phyloP scores from a whole-genome alignment of 1,284 basidiomycete genomes.

The Cutaneotrichosporon spelunceum region DNA sequence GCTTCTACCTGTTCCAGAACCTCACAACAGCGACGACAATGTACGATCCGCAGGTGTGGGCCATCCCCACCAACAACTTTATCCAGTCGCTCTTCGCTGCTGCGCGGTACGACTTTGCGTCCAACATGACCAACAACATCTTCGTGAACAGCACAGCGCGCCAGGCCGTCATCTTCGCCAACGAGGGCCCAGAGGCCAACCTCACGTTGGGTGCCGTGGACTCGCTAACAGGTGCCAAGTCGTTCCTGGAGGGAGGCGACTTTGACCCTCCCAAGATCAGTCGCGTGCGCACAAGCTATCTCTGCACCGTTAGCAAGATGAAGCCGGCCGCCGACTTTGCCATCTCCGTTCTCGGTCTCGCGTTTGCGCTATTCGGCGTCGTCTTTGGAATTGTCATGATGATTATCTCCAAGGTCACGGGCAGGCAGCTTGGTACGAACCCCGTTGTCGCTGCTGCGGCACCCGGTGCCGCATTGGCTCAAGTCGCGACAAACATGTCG shows the following conservation, averaged over 20 bases:
- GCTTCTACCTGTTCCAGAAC: slow-evolving; percentile 24
- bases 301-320: slow-evolving; percentile 21
- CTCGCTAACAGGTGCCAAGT: slow-evolving; percentile 13
- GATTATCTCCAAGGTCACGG: slow-evolving; percentile 19
- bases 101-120: slow-evolving; percentile 24
- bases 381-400: slow-evolving; percentile 17
- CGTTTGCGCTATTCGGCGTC: slow-evolving; percentile 23
- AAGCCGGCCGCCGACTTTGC: slow-evolving; percentile 22
- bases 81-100: slow-evolving; percentile 22
- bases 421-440: slow-evolving; percentile 10
- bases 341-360: slow-evolving; percentile 19
- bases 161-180: slow-evolving; percentile 4
- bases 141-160: slow-evolving; percentile 15
- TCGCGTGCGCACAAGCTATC: slow-evolving; percentile 22
- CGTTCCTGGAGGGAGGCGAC: slow-evolving; percentile 13
- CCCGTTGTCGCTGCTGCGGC: slow-evolving; percentile 9
- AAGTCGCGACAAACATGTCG: slow-evolving; percentile 9
- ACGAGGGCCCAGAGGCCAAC: slow-evolving; percentile 14
- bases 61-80: slow-evolving; percentile 20
- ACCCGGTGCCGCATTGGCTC: slow-evolving; percentile 4
- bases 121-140: slow-evolving; percentile 26
- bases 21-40: slow-evolving; percentile 10
- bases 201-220: slow-evolving; percentile 14
- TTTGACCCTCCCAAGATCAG: slow-evolving; percentile 15
- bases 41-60: slow-evolving; percentile 13